Evolutionary conservation across 495 filamentous ascomycete species (phyloP), one percentile per base, ranked within the genome.

Genomic region (Xylaria sp.): DNA sequence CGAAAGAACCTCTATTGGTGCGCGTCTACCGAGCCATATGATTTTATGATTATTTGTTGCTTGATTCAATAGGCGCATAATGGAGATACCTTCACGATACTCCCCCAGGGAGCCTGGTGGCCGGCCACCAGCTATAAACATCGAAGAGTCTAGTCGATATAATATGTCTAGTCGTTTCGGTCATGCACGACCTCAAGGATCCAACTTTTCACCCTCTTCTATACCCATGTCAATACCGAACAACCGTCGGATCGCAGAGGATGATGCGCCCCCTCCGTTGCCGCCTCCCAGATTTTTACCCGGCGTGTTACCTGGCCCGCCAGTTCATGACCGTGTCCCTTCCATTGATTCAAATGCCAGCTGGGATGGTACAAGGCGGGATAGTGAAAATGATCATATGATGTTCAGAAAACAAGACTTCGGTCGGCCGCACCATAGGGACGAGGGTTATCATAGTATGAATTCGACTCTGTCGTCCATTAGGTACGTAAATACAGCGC

Each of bases 61-160:
- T 61, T 48, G 68, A 48, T 24, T 5, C 43, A 15, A 62, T 31
- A 43, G 44, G 29, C 44, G 59, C 66, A 72, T 63, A 72, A 91
- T 91, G 89, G 87, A 90, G 73, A 86, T 86, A 64, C 84, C 85
- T 69, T 84, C 82, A 77, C 78, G 86, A 69, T 83, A 85, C 48
- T 76, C 77, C 66, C 73, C 75, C 50, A 73, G 74, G 61, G 76
- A 73, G 72, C 72, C 77, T 66, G 74, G 69, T 69, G 71, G 72
- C 66, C 74, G 79, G 35, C 80, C 83, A 68, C 86, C 86, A 68
- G 83, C 87, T 74, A 87, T 88, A 74, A 83, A 79, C 76, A 82
- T 88, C 61, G 76, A 88, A 79, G 85, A 87, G 61, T 84, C 81
- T 67, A 87, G 83, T 74, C 78, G 79, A 76, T 71, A 82, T 79